Evolutionary conservation across 495 filamentous ascomycete genomes (phyloP), one percentile per base, ranked within the genome.

Genomic region (Hyaloscypha hepaticicola): DNA sequence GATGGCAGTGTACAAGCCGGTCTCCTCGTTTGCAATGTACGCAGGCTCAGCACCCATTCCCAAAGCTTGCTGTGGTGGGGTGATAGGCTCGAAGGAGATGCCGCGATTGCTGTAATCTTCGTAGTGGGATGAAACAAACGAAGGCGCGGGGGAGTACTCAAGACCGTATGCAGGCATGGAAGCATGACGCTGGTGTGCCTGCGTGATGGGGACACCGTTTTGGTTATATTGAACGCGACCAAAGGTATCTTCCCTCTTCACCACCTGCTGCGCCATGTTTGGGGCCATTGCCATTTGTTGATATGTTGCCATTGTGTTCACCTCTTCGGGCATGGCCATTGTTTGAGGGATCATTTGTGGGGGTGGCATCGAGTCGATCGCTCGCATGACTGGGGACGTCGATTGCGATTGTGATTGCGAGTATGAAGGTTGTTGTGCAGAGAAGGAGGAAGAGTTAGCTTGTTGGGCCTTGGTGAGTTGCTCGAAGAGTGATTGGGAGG

Each of bases 401-500:
- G 92, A 88, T 77, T 91, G 90, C 83, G 77, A 81, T 73, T 83
- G 85, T 16, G 69, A 53, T 56, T 71, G 69, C 73, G 90, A 86
- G 82, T 87, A 93, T 76, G 89, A 87, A 73, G 90, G 86, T 73
- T 94, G 80, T 69, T 84, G 91, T 66, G 89, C 90, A 79, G 86
- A 91, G 83, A 97, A 97, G 27, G 94, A 96, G 26, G 94, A 97
- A 34, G 92, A 91, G 78, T 95, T 98, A 74, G 92, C 92, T 84
- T 98, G 96, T 79, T 99, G 96, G 33, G 94, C 92, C 81, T 98
- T 99, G 71, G 95, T 98, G 84, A 99, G 90, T 79, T 98, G 96
- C 83, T 99, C 95, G 78, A 96, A 99, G 61, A 99, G 86, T 68
- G 95, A 97, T 78, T 99, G 95, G 48, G 96, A 98, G 60, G 95